phyloP scores from a whole-genome alignment of 2,329 filamentous ascomycete species.

The Aphanocladium album region DNA sequence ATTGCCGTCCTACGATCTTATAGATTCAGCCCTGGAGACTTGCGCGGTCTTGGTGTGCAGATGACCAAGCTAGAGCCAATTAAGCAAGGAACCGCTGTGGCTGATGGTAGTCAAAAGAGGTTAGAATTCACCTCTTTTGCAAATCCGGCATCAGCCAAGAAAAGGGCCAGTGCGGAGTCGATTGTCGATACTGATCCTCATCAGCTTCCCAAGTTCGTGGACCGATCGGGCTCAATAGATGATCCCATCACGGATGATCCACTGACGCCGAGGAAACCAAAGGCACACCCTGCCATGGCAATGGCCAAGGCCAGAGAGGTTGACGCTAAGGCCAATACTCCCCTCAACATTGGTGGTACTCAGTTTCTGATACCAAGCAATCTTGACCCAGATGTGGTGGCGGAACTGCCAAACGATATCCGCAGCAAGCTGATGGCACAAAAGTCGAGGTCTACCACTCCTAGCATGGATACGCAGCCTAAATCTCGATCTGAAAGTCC shows the following conservation, averaged over 20 bases:
- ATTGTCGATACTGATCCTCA: conserved; percentile 46
- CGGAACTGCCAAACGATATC: conserved; percentile 80
- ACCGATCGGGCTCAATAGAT: conserved; percentile 26
- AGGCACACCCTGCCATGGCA: conserved; percentile 48
- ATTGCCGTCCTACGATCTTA: conserved; percentile 78
- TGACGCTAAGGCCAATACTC: conserved; percentile 55
- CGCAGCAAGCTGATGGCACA: conserved; percentile 67
- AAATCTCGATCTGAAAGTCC: conserved; percentile 35
- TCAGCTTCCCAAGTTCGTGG: conserved; percentile 26
- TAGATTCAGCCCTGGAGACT: conserved; percentile 80
- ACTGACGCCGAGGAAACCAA: conserved; percentile 48
- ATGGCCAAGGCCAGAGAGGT: conserved; percentile 44
- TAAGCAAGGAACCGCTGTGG: conserved; percentile 51
- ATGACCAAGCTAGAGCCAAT: conserved; percentile 87
- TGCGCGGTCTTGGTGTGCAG: conserved; percentile 88
- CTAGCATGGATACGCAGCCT: conserved; percentile 24
- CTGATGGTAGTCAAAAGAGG: conserved; percentile 72
- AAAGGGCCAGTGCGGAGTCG: conserved; percentile 36
- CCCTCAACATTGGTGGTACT: conserved; percentile 75
- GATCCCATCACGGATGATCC: conserved; percentile 55
- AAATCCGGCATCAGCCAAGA: conserved; percentile 34
- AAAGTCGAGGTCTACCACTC: conserved; percentile 26
- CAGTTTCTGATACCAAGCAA: conserved; percentile 89
- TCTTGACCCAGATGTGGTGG: conserved; percentile 73
- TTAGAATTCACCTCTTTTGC: conserved; percentile 63